Evolutionary conservation across 306 rosid genomes (phyloP).

Genomic region (Trifolium subterraneum): DNA sequence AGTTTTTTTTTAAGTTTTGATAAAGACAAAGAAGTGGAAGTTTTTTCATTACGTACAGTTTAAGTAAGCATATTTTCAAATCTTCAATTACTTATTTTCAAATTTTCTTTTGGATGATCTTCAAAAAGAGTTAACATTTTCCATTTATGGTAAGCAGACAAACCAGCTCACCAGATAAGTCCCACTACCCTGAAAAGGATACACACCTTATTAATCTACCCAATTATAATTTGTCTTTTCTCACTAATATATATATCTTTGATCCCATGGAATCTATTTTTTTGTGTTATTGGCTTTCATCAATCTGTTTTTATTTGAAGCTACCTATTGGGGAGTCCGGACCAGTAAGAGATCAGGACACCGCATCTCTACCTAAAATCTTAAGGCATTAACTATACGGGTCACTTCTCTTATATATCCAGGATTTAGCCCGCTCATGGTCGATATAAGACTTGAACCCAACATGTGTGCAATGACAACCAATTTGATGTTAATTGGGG

Average conservation of each 20-base stretch:
- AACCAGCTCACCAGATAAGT: constrained; percentile 3
- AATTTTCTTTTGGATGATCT: not conserved
- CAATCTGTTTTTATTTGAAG: not conserved
- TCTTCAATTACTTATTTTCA: not conserved
- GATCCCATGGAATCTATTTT: not conserved
- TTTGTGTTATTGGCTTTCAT: not conserved
- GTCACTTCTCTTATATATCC: not conserved
- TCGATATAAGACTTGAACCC: not conserved
- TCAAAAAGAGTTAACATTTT: not conserved
- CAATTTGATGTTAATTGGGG: not conserved
- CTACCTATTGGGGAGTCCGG: not conserved
- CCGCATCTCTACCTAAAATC: too few relatives aligned
- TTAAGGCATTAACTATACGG: not conserved
- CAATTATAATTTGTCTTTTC: not conserved
- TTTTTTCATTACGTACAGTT: not conserved
- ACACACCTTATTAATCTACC: not conserved
- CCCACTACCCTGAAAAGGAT: not conserved
- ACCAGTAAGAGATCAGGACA: too few relatives aligned
- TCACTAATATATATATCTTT: too few relatives aligned
- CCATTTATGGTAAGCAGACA: not conserved
- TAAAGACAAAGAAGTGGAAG: not conserved
- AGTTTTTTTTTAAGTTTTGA: too few relatives aligned
- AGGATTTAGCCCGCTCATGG: not conserved
- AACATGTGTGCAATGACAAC: not conserved
- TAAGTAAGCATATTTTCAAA: not conserved